Conservation (phyloP, 2,329 filamentous ascomycete genomes). For the Colletotrichum sublineola region DNA sequence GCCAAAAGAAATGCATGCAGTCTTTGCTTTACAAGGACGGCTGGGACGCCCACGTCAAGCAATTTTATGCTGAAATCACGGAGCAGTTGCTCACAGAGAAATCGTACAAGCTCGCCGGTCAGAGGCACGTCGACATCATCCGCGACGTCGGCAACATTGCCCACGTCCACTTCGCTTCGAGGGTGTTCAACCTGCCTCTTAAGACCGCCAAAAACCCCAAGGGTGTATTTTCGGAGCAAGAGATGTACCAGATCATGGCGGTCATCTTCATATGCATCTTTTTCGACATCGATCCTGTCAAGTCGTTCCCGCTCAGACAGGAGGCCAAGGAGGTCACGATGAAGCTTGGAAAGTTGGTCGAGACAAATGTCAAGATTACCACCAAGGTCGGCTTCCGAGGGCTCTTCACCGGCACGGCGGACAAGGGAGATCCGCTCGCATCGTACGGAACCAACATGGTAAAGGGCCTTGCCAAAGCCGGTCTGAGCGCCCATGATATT, state of each 20-base stretch:
- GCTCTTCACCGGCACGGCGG: constrained; percentile 64
- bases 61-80: constrained; percentile 75
- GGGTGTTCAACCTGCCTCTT: constrained; percentile 74
- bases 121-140: constrained; percentile 75
- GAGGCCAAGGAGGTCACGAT: constrained; percentile 68
- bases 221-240: constrained; percentile 68
- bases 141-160: constrained; percentile 77
- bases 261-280: constrained; percentile 76
- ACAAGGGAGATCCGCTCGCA: constrained; percentile 68
- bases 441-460: constrained; percentile 76
- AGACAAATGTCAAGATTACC: constrained; percentile 74
- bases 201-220: constrained; percentile 72
- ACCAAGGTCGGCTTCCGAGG: constrained; percentile 61
- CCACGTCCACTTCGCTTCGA: constrained; percentile 74
- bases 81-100: constrained; percentile 73
- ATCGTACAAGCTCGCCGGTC: constrained; percentile 68
- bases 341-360: constrained; percentile 72
- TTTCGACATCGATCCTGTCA: constrained; percentile 74
- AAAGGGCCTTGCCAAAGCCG: constrained; percentile 73
- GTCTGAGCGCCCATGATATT: constrained; percentile 74
- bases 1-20: constrained; percentile 66
- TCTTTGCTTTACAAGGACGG: constrained; percentile 71
- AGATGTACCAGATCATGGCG: constrained; percentile 73
- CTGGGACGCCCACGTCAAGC: constrained; percentile 73
- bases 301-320: constrained; percentile 74